Evolutionary conservation across 2,329 filamentous ascomycete species (phyloP), one percentile per base, ranked within the genome.

Genomic region (Cadophora gregata): DNA sequence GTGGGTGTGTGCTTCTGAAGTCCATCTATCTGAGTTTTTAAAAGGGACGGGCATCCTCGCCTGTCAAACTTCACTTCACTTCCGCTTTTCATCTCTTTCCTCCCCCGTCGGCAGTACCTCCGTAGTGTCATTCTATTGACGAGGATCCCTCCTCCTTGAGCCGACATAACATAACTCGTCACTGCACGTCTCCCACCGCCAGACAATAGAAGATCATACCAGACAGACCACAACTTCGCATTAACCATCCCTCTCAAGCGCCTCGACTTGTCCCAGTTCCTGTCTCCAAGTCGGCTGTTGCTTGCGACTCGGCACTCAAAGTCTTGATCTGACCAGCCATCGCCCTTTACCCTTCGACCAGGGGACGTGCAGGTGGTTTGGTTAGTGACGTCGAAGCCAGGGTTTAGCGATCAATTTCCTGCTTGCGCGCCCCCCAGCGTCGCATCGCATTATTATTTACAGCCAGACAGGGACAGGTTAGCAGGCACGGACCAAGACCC

Each of bases 381-480:
- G 31, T 45, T 45, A n/a, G 56, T 59, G 56, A 59, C 56, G 56
- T 60, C 58, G 56, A 29, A 6, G 10, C 38, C 36, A 45, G 42
- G 58, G 38, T 29, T 45, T 24, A 60, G 24, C 27, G 58, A 60
- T 48, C 58, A 45, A 31, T 47, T 60, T 60, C 58, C 38, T 60
- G 58, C 36, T 60, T 60, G 56, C 58, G 58, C 58, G 38, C 58
- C 14, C 7, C 58, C 25, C 58, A 59, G 56, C 24, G 56, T 58
- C 19, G 31, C 55, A 59, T 55, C 51, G 51, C 51, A 55, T n/a
- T n/a, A n/a, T n/a, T n/a, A n/a, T 55, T 55, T 33, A 33, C 29
- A 21, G 51, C 27, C 27, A 55, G 27, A 38, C 36, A 12, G 36
- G 8, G 5, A 8, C 55, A 58, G n/a, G 33, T 36, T 36, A 14